These are phyloP conservation scores for Oenanthe javanica DNA, from an alignment of 140 eudicot species.

Conservation along the genomic window DNA sequence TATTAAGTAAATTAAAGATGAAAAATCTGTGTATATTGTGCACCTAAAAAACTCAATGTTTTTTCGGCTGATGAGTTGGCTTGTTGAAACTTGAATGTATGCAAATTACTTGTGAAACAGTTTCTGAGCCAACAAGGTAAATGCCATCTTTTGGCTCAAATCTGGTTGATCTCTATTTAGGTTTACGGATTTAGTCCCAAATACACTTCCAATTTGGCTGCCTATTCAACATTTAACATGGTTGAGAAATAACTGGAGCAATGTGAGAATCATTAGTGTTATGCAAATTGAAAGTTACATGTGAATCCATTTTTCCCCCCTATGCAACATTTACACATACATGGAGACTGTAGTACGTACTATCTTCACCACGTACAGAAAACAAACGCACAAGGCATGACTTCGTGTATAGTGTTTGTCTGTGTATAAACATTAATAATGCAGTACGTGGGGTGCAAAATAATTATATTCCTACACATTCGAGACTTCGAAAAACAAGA, in stretches of 20 bases:
- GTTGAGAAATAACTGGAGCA: too few species aligned
- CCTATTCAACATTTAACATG: too few species aligned
- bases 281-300: too few species aligned
- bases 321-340: too few species aligned
- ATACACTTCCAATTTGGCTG: background rate
- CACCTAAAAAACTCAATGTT: background rate
- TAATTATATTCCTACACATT: background rate
- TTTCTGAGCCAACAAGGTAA: background rate
- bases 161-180: too few species aligned
- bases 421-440: too few species aligned
- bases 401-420: background rate
- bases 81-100: background rate
- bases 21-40: background rate
- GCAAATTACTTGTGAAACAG: background rate
- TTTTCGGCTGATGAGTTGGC: background rate
- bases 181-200: background rate
- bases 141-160: background rate
- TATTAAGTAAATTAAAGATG: background rate
- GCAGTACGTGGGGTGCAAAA: background rate
- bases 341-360: too few species aligned
- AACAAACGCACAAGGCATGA: background rate
- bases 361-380: too few species aligned
- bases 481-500: background rate
- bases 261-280: too few species aligned
- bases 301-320: too few species aligned